Base-by-base conservation (phyloP, 768 basidiomycete species). In the Boletales sp. region DNA sequence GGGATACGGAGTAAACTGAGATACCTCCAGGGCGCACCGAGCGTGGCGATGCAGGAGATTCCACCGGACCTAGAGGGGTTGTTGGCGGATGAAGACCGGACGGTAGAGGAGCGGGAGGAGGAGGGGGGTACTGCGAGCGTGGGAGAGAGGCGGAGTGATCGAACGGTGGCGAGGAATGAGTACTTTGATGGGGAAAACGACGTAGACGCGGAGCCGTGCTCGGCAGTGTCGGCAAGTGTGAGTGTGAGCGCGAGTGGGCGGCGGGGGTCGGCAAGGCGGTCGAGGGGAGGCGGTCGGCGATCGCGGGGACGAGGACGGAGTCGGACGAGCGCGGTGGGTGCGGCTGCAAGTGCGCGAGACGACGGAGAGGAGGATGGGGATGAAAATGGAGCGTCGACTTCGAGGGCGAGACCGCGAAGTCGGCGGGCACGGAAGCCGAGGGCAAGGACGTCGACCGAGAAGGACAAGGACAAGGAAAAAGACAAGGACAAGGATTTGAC, bases 21-120 rank as follows among this genome's bases (percentile, higher is more conserved):
- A 29, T 97, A 93, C 66, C 74, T 98, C 13, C 87, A 94, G 53
- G 94, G 94, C 30, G 97, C 95, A 37, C 95, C 95, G n/a, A 93
- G 90, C 63, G 91, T 98, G 10, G 84, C 84, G 56, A 89, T 98
- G 90, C 90, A 93, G 61, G 93, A 97, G 69, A 90, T 98, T 24
- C 95, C 97, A 4, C 94, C 94, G 0, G 87, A 94, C 59, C 71
- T 99, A 14, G 86, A 84, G 54, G 87, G 82, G 1, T 77, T 90
- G 61, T 67, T 94, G 27, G 82, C 77, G 5, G 83, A 86, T 47
- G 90, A 92, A 63, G 83, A 87, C 29, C 71, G 76, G 47, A 83
- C 76, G 29, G 69, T 70, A 14, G 87, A 86, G 36, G 86, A 89
- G 61, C 82, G 77, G 61, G 82, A 82, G 45, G 88, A 89, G 52